A percentile compares a stretch with the other conserved stretches of the same genome.
phyloP scores from a whole-genome alignment of 768 basidiomycete species.

The Tulasnella sp. region DNA sequence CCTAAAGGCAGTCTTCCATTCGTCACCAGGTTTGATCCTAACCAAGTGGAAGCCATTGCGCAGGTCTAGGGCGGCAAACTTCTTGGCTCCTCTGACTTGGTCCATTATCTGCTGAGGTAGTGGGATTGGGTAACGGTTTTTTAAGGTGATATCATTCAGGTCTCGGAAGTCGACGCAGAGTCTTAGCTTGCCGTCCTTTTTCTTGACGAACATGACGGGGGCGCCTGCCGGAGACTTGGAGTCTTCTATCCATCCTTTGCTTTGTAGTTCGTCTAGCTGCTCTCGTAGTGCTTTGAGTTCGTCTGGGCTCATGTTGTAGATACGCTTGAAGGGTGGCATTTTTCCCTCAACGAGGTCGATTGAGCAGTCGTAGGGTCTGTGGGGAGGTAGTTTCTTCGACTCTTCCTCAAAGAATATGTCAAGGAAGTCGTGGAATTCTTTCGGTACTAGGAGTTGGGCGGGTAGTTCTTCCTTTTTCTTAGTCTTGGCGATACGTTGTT shows the following conservation, averaged over 20 bases:
- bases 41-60: conserved; percentile 34
- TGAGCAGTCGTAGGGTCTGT: background rate
- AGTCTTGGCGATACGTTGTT: background rate
- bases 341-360: background rate
- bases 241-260: conserved; percentile 31
- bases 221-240: conserved; percentile 32
- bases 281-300: background rate
- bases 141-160: background rate
- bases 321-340: background rate
- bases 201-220: conserved; percentile 36
- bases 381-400: background rate
- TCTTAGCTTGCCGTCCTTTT: conserved; percentile 33
- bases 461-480: background rate
- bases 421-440: background rate
- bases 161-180: conserved; percentile 10
- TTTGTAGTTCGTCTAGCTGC: conserved; percentile 33
- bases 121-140: background rate
- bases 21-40: conserved; percentile 33
- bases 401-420: background rate
- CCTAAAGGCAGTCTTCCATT: conserved; percentile 37
- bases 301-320: background rate
- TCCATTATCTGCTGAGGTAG: conserved; percentile 27
- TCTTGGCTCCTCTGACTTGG: conserved; percentile 27
- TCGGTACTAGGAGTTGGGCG: background rate
- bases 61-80: conserved; percentile 34